Percentiles rank a stretch among this genome's conserved stretches.
These are phyloP conservation scores for Colletotrichum sublineola DNA, from an alignment of 2,329 filamentous ascomycete species.

Conservation along the genomic window DNA sequence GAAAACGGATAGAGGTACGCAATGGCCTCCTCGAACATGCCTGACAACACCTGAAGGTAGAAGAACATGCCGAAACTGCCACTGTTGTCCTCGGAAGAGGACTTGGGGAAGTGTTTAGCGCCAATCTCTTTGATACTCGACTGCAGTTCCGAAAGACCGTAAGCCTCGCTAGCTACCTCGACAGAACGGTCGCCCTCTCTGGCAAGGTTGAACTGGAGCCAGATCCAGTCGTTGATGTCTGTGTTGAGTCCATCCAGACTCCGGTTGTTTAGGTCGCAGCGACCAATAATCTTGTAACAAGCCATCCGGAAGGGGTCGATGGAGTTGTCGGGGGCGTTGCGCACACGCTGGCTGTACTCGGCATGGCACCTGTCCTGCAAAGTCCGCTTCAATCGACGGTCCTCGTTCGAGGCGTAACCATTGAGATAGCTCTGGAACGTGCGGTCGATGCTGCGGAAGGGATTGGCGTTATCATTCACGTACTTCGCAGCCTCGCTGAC, in stretches of 20 bases:
- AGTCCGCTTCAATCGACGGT: slow-evolving; percentile 82
- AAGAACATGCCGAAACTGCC: slow-evolving; percentile 92
- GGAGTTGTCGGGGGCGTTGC: slow-evolving; percentile 86
- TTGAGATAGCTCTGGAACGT: slow-evolving; percentile 91
- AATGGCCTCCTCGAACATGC: slow-evolving; percentile 94
- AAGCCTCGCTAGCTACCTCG: slow-evolving; percentile 76
- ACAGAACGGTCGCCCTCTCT: slow-evolving; percentile 73
- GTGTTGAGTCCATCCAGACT: slow-evolving; percentile 73
- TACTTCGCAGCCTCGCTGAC: slow-evolving; percentile 88
- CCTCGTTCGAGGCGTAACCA: slow-evolving; percentile 81
- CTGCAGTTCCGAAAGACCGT: slow-evolving; percentile 77
- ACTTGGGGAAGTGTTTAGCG: slow-evolving; percentile 89
- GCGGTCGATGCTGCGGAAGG: slow-evolving; percentile 91
- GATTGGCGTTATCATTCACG: slow-evolving; percentile 81
- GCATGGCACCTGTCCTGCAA: slow-evolving; percentile 89
- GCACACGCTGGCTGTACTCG: slow-evolving; percentile 87
- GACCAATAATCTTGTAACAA: slow-evolving; percentile 97
- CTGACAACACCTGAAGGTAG: slow-evolving; percentile 89
- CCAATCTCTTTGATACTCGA: slow-evolving; percentile 89
- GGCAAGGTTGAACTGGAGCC: slow-evolving; percentile 79
- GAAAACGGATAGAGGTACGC: slow-evolving; percentile 92
- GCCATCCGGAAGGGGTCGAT: slow-evolving; percentile 96
- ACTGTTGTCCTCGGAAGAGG: slow-evolving; percentile 79
- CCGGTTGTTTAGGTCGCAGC: slow-evolving; percentile 75
- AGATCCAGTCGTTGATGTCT: slow-evolving; percentile 78